phyloP scores from a whole-genome alignment of 495 filamentous ascomycete species.

The Paragyromitra xinjiangensis region DNA sequence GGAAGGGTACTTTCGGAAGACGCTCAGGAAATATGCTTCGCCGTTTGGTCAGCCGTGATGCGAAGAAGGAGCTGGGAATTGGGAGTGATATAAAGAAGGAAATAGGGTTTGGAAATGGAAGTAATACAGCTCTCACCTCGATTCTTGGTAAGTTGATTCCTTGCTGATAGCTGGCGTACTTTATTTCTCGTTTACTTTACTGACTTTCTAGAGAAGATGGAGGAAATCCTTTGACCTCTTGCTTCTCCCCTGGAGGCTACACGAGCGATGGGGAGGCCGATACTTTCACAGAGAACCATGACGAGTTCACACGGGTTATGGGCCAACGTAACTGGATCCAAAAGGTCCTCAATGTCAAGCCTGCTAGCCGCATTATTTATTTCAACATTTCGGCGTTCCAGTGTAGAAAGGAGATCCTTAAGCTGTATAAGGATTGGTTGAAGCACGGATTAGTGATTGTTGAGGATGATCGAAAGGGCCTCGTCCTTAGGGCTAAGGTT shows the following conservation, averaged over 20 bases:
- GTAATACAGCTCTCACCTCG: neutral
- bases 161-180: neutral
- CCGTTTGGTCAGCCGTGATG: slow-evolving; percentile 49
- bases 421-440: slow-evolving; percentile 79
- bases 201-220: slow-evolving; percentile 33
- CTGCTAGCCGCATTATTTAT: slow-evolving; percentile 75
- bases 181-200: neutral
- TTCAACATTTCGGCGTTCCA: slow-evolving; percentile 73
- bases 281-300: slow-evolving; percentile 22
- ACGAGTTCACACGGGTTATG: slow-evolving; percentile 53
- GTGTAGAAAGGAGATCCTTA: slow-evolving; percentile 76
- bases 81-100: slow-evolving; percentile 19
- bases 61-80: slow-evolving; percentile 31
- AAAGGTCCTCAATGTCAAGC: slow-evolving; percentile 87
- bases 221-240: slow-evolving; percentile 26
- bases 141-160: slow-evolving; percentile 17
- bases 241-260: slow-evolving; percentile 12
- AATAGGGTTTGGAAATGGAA: neutral
- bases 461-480: slow-evolving; percentile 74
- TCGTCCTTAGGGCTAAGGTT: slow-evolving; percentile 79
- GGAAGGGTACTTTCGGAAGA: slow-evolving; percentile 46
- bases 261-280: slow-evolving; percentile 32
- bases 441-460: slow-evolving; percentile 80
- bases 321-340: slow-evolving; percentile 81
- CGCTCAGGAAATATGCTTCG: slow-evolving; percentile 46